Percentiles rank a stretch among this genome's conserved stretches.
These are phyloP conservation scores for Austroboletus niveus DNA, from an alignment of 1,284 basidiomycete species.

Conservation along the genomic window DNA sequence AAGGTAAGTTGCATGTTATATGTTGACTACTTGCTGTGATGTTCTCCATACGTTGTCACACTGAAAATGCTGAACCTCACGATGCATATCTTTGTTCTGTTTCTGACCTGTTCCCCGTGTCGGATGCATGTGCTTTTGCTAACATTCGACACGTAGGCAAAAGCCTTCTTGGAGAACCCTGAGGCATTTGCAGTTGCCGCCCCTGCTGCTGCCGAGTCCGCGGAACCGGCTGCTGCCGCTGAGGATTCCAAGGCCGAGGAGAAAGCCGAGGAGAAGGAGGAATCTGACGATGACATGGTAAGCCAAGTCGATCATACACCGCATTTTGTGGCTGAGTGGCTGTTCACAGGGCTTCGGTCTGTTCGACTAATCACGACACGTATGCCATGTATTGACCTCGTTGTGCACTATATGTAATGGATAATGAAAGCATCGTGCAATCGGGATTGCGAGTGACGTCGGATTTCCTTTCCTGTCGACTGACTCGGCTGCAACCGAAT, in stretches of 20 bases:
- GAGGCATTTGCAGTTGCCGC: conserved; percentile 88
- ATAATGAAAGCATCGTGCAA: conserved; percentile 15
- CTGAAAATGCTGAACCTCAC: conserved; percentile 79
- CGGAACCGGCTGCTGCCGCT: conserved; percentile 43
- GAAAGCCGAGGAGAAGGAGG: conserved; percentile 50
- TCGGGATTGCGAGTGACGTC: not conserved
- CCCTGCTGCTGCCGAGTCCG: conserved; percentile 56
- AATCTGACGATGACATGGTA: conserved; percentile 80
- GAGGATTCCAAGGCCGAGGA: conserved; percentile 75
- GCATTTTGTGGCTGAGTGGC: conserved; percentile 12
- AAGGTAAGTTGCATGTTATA: conserved; percentile 60
- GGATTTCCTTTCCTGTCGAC: not conserved
- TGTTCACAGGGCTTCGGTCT: conserved; percentile 72
- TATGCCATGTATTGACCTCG: conserved; percentile 14
- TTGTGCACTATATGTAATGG: conserved; percentile 23
- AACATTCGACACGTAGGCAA: conserved; percentile 59
- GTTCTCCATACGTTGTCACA: conserved; percentile 51
- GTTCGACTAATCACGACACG: conserved; percentile 62
- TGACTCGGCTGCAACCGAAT: not conserved
- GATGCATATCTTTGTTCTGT: conserved; percentile 40
- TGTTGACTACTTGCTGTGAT: conserved; percentile 27
- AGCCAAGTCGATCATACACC: conserved; percentile 19
- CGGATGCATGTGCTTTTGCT: conserved; percentile 22
- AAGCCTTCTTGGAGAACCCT: conserved; percentile 96
- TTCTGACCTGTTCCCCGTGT: conserved; percentile 17